Conservation (phyloP, 2,329 filamentous ascomycete species). For the Alternaria incomplexa region DNA sequence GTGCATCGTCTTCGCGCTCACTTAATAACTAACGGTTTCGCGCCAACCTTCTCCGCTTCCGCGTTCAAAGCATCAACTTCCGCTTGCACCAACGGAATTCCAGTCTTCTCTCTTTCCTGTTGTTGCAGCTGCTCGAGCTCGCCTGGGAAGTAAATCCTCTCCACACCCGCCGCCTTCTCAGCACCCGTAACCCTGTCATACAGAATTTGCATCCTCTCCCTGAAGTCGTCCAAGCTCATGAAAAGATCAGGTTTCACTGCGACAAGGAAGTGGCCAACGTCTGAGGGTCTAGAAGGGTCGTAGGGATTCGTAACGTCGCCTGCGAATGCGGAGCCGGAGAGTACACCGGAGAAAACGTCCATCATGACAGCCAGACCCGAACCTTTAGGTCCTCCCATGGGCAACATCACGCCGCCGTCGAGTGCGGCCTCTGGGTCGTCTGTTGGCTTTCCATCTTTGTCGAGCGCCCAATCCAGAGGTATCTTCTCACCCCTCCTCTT, state of each 20-base stretch:
- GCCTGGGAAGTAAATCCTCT: slow-evolving; percentile 64
- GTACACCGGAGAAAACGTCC: slow-evolving; percentile 83
- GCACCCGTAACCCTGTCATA: slow-evolving; percentile 60
- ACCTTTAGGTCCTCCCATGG: slow-evolving; percentile 85
- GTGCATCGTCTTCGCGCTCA: not conserved
- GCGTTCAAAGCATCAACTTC: slow-evolving; percentile 57
- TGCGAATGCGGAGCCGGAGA: slow-evolving; percentile 79
- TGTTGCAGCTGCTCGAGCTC: slow-evolving; percentile 14
- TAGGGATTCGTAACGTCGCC: slow-evolving; percentile 79
- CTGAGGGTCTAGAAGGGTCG: slow-evolving; percentile 69
- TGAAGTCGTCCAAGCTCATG: slow-evolving; percentile 72
- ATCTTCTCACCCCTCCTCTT: slow-evolving; percentile 71
- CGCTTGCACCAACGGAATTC: slow-evolving; percentile 56
- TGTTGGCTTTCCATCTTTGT: slow-evolving; percentile 70
- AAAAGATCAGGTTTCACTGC: slow-evolving; percentile 75
- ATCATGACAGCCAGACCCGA: slow-evolving; percentile 81
- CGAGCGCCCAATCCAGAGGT: slow-evolving; percentile 75
- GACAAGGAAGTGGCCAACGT: slow-evolving; percentile 74
- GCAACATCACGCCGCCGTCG: slow-evolving; percentile 71
- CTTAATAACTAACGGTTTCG: slow-evolving; percentile 1
- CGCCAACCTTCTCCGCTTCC: slow-evolving; percentile 55
- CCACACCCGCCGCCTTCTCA: slow-evolving; percentile 61
- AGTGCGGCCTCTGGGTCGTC: slow-evolving; percentile 74
- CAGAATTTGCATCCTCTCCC: slow-evolving; percentile 65
- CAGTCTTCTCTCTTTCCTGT: slow-evolving; percentile 44